Evolutionary conservation across 2,329 filamentous ascomycete species (phyloP).

Genomic region (Fusarium buxicola): DNA sequence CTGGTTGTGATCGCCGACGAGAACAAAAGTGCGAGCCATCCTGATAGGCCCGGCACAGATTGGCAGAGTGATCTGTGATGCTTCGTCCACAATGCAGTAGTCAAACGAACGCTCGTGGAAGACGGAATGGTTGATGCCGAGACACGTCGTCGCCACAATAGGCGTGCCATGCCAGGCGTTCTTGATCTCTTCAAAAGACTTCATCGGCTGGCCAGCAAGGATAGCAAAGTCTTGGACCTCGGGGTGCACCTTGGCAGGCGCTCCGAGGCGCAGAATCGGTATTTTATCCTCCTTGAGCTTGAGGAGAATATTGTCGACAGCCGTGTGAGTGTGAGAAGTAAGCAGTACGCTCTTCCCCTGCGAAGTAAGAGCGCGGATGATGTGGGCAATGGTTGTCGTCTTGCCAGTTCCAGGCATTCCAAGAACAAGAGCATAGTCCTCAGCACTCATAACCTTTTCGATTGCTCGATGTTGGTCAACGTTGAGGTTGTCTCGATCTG

Average conservation of each 20-base stretch:
- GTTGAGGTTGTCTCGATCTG: slow-evolving; percentile 78
- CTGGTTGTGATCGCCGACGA: slow-evolving; percentile 97
- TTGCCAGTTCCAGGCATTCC: slow-evolving; percentile 99
- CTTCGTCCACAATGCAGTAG: slow-evolving; percentile 98
- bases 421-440: slow-evolving; percentile 95
- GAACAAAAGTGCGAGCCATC: slow-evolving; percentile 90
- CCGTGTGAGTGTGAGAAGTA: slow-evolving; percentile 96
- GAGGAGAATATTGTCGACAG: slow-evolving; percentile 96
- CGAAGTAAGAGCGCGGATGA: slow-evolving; percentile 88
- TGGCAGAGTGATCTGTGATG: slow-evolving; percentile 95
- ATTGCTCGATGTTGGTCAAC: slow-evolving; percentile 88
- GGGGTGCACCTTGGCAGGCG: slow-evolving; percentile 85
- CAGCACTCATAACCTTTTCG: slow-evolving; percentile 93
- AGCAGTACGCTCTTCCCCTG: slow-evolving; percentile 93
- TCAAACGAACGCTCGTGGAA: slow-evolving; percentile 93
- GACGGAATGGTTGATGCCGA: slow-evolving; percentile 88
- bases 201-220: slow-evolving; percentile 78
- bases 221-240: slow-evolving; percentile 89
- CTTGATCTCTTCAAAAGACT: slow-evolving; percentile 84
- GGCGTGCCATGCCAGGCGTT: slow-evolving; percentile 86
- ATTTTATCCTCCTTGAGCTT: slow-evolving; percentile 86
- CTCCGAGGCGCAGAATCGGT: slow-evolving; percentile 85
- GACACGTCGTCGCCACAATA: slow-evolving; percentile 93
- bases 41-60: slow-evolving; percentile 95
- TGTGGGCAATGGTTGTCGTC: slow-evolving; percentile 97